Base-by-base conservation (phyloP, 2,329 filamentous ascomycete species). In the Epichloe typhina region DNA sequence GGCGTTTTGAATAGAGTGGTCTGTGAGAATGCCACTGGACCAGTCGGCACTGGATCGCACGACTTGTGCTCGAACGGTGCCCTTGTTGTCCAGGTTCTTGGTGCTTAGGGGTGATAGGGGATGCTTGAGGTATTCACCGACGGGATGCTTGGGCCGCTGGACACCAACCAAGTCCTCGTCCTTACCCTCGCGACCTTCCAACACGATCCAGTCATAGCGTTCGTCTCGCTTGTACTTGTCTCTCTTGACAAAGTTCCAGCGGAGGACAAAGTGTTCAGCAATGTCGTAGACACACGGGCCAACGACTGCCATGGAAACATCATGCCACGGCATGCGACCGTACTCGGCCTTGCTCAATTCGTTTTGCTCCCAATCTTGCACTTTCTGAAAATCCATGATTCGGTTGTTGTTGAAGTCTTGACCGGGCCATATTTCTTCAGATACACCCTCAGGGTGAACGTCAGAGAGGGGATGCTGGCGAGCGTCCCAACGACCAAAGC, bases 381-480 rank as follows among this genome's bases (percentile, higher is more conserved):
- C 93, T 35, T 84, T 85, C 59, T 96, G 77, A 64, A 97, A 98
- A 61, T 98, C 93, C 84, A 95, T 86, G 58, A 97, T 83, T 38
- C 91, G 82, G 65, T 95, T 96, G 67, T 97, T 97, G 68, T 97
- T 97, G 73, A 94, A 97, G 61, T 98, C 93, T 63, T 98, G 93
- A 0, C 93, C 93, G 0, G 93, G 90, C 75, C 88, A 98, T 19
- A 96, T 75, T 65, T 96, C 90, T 50, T 90, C 80, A 13, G 79
- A 73, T 17, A 95, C 79, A 19, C 86, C 87, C 42, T 84, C 82
- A 0, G 91, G 91, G 63, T 97, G 90, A 0, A 90, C 82, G 64
- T 97, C 93, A 1, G 91, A 78, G 13, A 96, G 75, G 1, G 83
- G 77, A 67, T 97, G 93, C 61, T 95, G 87, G 55, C 86, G 80